A percentile compares a stretch with the other conserved stretches of the same genome.
phyloP scores from a whole-genome alignment of 75 land plant genomes.

The Adiantum capillusveneris region DNA sequence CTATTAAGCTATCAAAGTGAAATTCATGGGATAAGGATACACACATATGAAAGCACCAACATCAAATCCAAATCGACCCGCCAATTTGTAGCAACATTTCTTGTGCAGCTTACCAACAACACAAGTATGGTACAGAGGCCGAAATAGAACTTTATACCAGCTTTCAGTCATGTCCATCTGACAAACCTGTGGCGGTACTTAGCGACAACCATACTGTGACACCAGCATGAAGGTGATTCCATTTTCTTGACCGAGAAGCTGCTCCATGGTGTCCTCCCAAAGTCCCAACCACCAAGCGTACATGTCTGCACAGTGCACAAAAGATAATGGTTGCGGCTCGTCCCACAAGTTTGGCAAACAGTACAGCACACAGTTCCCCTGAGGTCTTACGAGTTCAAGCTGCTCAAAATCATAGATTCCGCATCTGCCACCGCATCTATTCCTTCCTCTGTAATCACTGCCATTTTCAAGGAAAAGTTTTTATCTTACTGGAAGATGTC shows the following conservation, averaged over 20 bases:
- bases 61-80: no score
- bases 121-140: no score
- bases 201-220: conserved; percentile 78
- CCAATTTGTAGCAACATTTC: no score
- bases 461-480: conserved; percentile 13
- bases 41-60: no score
- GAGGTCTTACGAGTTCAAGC: conserved; percentile 53
- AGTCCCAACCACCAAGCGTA: conserved; percentile 70
- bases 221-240: conserved; percentile 80
- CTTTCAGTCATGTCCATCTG: no score
- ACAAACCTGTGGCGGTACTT: conserved; percentile 59
- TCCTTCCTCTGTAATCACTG: conserved; percentile 75
- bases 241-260: conserved; percentile 50
- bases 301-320: conserved; percentile 42
- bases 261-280: conserved; percentile 77
- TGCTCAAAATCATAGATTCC: conserved; percentile 58
- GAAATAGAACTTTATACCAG: no score
- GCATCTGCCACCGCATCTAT: conserved; percentile 66
- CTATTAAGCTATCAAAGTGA: no score
- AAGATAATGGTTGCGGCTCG: neutral
- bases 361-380: neutral
- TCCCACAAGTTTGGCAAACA: neutral
- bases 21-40: no score
- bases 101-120: no score
- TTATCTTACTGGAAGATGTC: conserved; percentile 18